Evolutionary conservation across 169 alveolate species (phyloP), one percentile per base, ranked within the genome.

Genomic region (Plasmodium gaboni): DNA sequence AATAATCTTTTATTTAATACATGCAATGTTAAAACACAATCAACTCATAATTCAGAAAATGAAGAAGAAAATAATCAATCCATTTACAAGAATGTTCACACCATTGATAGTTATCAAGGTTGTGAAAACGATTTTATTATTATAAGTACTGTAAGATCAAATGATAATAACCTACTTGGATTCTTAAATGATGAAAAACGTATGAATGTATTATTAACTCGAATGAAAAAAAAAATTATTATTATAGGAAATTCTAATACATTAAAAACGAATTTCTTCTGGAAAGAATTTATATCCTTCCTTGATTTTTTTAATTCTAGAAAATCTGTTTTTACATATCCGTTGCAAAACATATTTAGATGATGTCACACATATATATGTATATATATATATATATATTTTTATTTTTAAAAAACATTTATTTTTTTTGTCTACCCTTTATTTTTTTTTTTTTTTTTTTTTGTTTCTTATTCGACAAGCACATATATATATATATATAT

Each of bases 101-200:
- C 90, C 15, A 80, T 80, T 67, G 90, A 80, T 60, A 80, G 90
- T 55, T 80, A 80, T 60, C 90, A 80, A 60, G 90, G 90, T 10
- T 80, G 90, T 26, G 90, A 80, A 80, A 80, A 68, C 12, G 83
- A 80, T 24, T 17, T 80, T 22, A 80, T 80, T 51, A 80, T 80
- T 53, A 67, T 80, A 80, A 80, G 90, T 60, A 80, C 90, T 19
- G 90, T 80, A 1, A 53, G 90, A 51, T 80, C 90, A 48, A 80
- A 80, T 17, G 90, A 80, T 15, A 65, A 80, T 51, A 17, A 80
- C 55, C n/a, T 61, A 10, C 17, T 80, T 22, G 90, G 90, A 0
- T 80, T 80, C 46, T 60, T 80, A 61, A 80, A 65, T 67, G 90
- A 80, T 67, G 90, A 80, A 67, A 80, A 80, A 60, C 24, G 90